phyloP scores from a whole-genome alignment of 2,329 filamentous ascomycete genomes.

The Apiospora saccharicola region DNA sequence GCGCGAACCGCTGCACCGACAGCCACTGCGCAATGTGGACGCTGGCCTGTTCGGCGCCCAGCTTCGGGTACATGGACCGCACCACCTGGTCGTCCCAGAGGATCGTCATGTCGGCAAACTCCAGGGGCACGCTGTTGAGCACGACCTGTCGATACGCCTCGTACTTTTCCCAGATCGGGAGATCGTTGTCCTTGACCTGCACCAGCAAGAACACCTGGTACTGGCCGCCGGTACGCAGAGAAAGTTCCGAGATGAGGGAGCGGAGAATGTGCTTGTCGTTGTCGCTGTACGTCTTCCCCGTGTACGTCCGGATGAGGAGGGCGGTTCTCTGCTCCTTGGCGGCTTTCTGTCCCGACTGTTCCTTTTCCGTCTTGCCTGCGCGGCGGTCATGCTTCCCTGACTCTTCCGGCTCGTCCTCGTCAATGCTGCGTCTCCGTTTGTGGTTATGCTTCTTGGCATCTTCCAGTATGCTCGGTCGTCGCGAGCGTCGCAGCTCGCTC shows the following conservation, averaged over 20 bases:
- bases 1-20: constrained; percentile 77
- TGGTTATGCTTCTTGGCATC: neutral
- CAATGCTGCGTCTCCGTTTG: constrained; percentile 23
- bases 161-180: constrained; percentile 66
- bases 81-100: constrained; percentile 81
- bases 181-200: constrained; percentile 72
- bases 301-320: constrained; percentile 78
- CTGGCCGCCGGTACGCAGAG: constrained; percentile 77
- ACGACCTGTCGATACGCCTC: constrained; percentile 67
- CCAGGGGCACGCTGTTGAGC: constrained; percentile 68
- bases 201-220: constrained; percentile 83
- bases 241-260: constrained; percentile 79
- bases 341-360: constrained; percentile 26
- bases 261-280: constrained; percentile 83
- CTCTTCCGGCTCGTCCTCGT: constrained; percentile 28
- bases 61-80: constrained; percentile 76
- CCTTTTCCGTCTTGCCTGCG: constrained; percentile 26
- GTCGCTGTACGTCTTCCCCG: constrained; percentile 76
- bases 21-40: constrained; percentile 73
- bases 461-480: constrained; percentile 8
- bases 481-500: constrained; percentile 14
- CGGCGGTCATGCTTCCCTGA: neutral
- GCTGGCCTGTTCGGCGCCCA: constrained; percentile 63
- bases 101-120: constrained; percentile 74
- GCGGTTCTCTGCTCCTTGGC: constrained; percentile 67